Base-by-base conservation (phyloP, 768 basidiomycete genomes). In the Cystoderma amianthinum region DNA sequence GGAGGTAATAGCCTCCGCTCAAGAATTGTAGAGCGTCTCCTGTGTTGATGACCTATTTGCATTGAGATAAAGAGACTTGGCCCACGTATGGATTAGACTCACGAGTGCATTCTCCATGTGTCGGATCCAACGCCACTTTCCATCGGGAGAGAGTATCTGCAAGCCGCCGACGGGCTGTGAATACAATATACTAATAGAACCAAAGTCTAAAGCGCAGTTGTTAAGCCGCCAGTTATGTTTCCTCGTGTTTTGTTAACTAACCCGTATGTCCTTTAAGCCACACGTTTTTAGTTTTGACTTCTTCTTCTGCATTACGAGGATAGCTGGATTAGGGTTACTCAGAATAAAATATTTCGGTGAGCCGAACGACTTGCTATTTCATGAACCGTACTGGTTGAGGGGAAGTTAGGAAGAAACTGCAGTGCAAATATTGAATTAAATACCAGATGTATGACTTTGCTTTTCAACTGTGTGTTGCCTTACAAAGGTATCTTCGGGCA, bases 181-280 rank as follows among this genome's bases (percentile, higher is more conserved):
- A 63, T 67, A 74, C 1, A 74, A 54, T 28, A 74, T 55, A 0
- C 69, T 69, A 39, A 74, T 47, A 11, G 61, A 63, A 5, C 70
- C 70, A 25, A 69, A 58, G 45, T 75, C 71, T 72, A 39, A 9
- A 35, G n/a, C n/a, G n/a, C n/a, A n/a, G n/a, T n/a, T 7, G 15
- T 9, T 30, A 15, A 9, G n/a, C 10, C 9, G 28, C 9, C 15
- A 15, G 28, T 9, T 30, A 15, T 15, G 10, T 9, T 15, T 15
- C 3, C 2, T 21, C 4, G 4, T 5, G 24, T 15, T 11, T 32
- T 7, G 16, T 28, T 5, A 15, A 33, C 43, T 3, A 40, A 67
- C 72, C 72, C 2, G 67, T 68, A 39, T 74, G 73, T 2, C 73
- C 73, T 45, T 75, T 74, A 16, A 74, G 49, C 71, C 71, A 75